Percentiles rank a stretch among this genome's conserved stretches.
phyloP scores from a whole-genome alignment of 164 flowering plant species.

The Chloranthus sessilifolius region DNA sequence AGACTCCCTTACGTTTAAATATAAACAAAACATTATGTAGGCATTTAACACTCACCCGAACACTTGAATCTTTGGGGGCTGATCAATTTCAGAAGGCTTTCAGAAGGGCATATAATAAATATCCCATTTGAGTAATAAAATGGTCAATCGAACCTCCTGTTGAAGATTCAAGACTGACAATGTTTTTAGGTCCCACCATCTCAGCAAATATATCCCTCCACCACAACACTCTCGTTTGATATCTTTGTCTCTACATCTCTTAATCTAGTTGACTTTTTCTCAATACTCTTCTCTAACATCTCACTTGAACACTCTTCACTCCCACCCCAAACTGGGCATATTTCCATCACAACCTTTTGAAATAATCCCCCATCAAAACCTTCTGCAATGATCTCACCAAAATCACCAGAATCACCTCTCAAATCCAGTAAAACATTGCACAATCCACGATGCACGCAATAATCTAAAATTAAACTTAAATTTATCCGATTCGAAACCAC shows the following conservation, averaged over 20 bases:
- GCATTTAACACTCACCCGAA: too few species aligned
- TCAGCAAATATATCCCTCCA: conserved; percentile 60
- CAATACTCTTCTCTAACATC: conserved; percentile 12
- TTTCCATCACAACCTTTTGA: conserved; percentile 65
- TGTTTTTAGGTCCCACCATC: too few species aligned
- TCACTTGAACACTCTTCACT: conserved; percentile 7
- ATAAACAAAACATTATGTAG: too few species aligned
- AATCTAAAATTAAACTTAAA: conserved; percentile 43
- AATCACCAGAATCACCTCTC: conserved; percentile 33
- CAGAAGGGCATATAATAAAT: too few species aligned
- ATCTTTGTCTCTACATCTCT: conserved; percentile 29
- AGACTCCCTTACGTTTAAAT: too few species aligned
- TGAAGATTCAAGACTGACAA: too few species aligned
- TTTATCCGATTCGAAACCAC: conserved; percentile 47
- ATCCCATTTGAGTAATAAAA: too few species aligned
- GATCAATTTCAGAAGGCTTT: too few species aligned
- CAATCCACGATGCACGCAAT: conserved; percentile 47
- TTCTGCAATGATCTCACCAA: conserved; percentile 42
- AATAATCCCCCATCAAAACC: conserved; percentile 45
- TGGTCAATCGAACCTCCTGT: too few species aligned
- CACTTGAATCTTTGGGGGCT: too few species aligned
- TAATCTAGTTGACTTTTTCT: conserved; percentile 15
- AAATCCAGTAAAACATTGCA: conserved; percentile 71
- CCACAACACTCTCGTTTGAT: conserved; percentile 35
- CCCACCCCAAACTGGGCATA: conserved; percentile 53